Base-by-base conservation (phyloP, 345 rosid species). In the Populus tremula region DNA sequence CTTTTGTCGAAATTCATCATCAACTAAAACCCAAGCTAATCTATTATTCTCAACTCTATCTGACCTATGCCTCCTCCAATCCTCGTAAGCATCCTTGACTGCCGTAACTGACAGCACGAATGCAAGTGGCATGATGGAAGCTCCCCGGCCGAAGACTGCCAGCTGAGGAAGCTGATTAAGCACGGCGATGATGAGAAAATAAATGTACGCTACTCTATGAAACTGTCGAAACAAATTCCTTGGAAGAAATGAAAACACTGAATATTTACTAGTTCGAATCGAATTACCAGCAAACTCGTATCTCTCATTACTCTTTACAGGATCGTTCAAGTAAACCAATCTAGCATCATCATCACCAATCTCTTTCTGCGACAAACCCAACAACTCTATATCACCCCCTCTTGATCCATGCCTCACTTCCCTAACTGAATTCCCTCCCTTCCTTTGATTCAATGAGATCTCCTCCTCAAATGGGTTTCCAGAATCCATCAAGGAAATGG, bases 151-250 rank as follows among this genome's bases (percentile, higher is more conserved):
- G 23, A 33, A 76, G 7, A 49, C 68, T 11, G 74, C 35, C 38
- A 76, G 74, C 12, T 54, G 62, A 2, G 47, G 49, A 10, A 65
- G 54, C 53, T 49, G 54, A 17, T 72, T 68, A 45, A 67, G 56
- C 23, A 76, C 39, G 18, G 65, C 74, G 69, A 14, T 21, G 16
- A 76, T 27, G 25, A 76, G 47, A 65, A 76, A 68, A 59, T 76
- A 76, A 14, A 76, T 25, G 35, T 68, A 68, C 8, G 79, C 79
- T 10, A 76, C 79, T 29, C 79, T 54, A 49, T 73, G 69, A 29
- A 67, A 76, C 69, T 67, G 79, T 45, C 41, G 67, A 54, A 68
- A 69, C 67, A 76, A 23, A 4, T 66, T 47, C 59, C 70, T 76
- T 1, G 79, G 79, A 29, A 76, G n/a, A 47, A 76, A 76, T 6